Evolutionary conservation across 805 yeast species (phyloP).

Genomic region (Nematodospora valgi): DNA sequence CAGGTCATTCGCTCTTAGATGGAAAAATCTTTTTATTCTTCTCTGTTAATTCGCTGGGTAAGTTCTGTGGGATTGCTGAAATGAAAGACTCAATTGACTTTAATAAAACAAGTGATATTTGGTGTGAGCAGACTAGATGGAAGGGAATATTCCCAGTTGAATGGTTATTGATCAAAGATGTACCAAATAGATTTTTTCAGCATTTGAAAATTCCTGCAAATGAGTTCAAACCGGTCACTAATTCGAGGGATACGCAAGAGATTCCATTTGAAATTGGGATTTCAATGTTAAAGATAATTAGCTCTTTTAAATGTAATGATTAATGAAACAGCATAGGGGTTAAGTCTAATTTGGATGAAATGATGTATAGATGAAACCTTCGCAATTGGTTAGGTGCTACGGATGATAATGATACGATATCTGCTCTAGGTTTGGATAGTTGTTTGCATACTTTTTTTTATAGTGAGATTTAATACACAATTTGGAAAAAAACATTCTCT

Average conservation of each 20-base stretch:
- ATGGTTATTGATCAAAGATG: conserved; percentile 51
- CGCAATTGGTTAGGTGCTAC: no score
- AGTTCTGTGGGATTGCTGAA: conserved; percentile 57
- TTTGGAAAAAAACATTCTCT: no score
- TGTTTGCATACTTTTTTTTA: no score
- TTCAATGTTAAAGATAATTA: conserved; percentile 45
- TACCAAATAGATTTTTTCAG: conserved; percentile 46
- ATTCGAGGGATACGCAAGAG: conserved; percentile 62
- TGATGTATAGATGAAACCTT: not conserved
- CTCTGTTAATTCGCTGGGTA: conserved; percentile 56
- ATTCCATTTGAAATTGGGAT: conserved; percentile 47
- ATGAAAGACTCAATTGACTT: conserved; percentile 42
- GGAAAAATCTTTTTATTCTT: conserved; percentile 48
- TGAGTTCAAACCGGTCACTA: conserved; percentile 50
- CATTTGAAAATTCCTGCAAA: conserved; percentile 43
- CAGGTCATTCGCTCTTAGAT: conserved; percentile 11
- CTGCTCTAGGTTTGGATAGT: no score
- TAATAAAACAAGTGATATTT: conserved; percentile 37
- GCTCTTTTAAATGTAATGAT: conserved; percentile 16
- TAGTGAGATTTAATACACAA: no score
- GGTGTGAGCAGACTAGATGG: conserved; percentile 49
- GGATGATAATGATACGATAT: no score
- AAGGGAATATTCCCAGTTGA: conserved; percentile 51
- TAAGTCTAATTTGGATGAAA: no score
- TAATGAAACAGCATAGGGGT: not conserved